Evolutionary conservation across 2,329 filamentous ascomycete species (phyloP).

Genomic region (Colletotrichum sp.): DNA sequence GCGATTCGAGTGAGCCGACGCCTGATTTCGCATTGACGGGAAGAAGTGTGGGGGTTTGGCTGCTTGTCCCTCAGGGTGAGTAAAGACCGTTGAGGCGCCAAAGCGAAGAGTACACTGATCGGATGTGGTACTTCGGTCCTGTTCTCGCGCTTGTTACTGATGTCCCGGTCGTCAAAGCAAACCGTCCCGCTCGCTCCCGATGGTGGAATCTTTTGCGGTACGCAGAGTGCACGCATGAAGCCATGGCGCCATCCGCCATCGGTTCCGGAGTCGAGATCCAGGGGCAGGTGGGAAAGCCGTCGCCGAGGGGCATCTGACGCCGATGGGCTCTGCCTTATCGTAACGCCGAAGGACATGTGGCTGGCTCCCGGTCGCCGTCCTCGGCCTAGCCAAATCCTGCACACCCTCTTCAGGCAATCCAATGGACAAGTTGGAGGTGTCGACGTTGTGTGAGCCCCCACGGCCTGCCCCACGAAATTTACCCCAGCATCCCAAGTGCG

Average conservation of each 20-base stretch:
- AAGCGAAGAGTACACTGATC: not conserved
- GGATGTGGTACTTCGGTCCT: not conserved
- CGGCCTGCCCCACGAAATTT: slow-evolving; percentile 11
- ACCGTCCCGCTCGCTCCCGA: not conserved
- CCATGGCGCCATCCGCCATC: not conserved
- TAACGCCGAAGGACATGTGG: slow-evolving; percentile 3
- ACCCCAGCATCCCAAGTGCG: slow-evolving; percentile 11
- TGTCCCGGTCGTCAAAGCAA: not conserved
- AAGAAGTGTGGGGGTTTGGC: not conserved
- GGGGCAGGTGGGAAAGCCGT: not conserved
- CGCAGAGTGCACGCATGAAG: not conserved
- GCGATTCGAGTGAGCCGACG: not conserved
- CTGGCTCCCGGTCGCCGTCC: not conserved
- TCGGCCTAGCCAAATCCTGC: not conserved
- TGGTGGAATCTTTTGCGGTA: not conserved
- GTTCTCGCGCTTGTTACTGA: not conserved
- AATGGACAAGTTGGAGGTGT: not conserved
- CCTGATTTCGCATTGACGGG: not conserved
- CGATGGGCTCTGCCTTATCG: slow-evolving; percentile 1
- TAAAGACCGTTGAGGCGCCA: not conserved
- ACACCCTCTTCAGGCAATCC: slow-evolving; percentile 4
- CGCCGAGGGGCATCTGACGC: not conserved
- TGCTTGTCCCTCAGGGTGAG: not conserved
- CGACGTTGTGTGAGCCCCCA: slow-evolving; percentile 17
- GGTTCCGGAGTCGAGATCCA: not conserved